Base-by-base conservation (phyloP, 768 basidiomycete genomes). In the Boletus huronensis region DNA sequence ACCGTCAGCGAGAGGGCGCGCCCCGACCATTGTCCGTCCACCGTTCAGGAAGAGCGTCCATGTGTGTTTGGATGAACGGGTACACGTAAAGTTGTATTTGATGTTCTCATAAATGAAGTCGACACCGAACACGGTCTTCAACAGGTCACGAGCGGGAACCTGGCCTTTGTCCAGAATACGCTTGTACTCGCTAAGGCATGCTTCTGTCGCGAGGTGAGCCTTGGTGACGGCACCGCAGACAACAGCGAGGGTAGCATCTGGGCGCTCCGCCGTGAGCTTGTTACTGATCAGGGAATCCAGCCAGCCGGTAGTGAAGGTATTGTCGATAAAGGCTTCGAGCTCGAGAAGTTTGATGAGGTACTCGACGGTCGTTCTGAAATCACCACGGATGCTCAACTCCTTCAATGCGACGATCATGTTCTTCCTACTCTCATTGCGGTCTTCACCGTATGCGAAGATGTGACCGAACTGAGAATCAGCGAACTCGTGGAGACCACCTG, bases 381-480 rank as follows among this genome's bases (percentile, higher is more conserved):
- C 97, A 53, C 97, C 97, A 63, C 97, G 93, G 70, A 99, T 99
- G 72, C 92, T 94, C 60, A 98, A 78, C 72, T 98, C 97, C 77
- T 98, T 98, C 63, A 99, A 76, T 3, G 97, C 97, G 61, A 99
- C 90, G 57, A 99, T 96, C 96, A 99, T 99, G 70, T 98, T 98
- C 79, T 99, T 99, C 65, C 97, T 75, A 64, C 90, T 90, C 73
- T 98, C 95, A 56, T 83, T 77, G 60, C 97, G 91, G 68, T 98
- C 96, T 72, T 95, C 90, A 49, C 97, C 97, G 64, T 98, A 98
- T 17, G 96, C 97, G 62, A 99, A 99, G 69, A 98, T 98, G 69
- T 99, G 97, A 50, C 97, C 97, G 66, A 99, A 98, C 64, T 99
- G 97, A 9, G 96, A 98, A 73, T 99, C 97, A 39, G 97, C 97